Conservation (phyloP, 345 rosid genomes). For the Camelina laxa region DNA sequence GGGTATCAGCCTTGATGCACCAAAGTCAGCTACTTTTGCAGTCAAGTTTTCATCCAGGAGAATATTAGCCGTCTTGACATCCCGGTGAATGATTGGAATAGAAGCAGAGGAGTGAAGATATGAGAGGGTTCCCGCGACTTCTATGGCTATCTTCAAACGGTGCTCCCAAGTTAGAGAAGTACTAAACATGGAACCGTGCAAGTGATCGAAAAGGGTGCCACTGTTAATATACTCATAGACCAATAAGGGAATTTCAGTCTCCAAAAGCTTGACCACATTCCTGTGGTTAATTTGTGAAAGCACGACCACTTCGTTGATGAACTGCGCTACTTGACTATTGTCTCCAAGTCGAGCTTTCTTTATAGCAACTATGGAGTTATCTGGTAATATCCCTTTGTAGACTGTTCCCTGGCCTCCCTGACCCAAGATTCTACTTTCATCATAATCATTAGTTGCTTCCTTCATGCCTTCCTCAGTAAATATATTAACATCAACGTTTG, state of each 20-base stretch:
- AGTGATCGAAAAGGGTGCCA: slow-evolving; percentile 43
- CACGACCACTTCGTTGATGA: slow-evolving; percentile 49
- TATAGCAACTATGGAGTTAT: slow-evolving; percentile 39
- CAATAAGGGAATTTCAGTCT: slow-evolving; percentile 44
- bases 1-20: slow-evolving; percentile 54
- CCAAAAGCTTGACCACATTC: slow-evolving; percentile 50
- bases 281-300: slow-evolving; percentile 56
- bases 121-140: slow-evolving; percentile 48
- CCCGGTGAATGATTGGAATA: slow-evolving; percentile 51
- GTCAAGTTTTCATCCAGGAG: slow-evolving; percentile 48
- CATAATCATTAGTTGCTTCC: slow-evolving; percentile 40
- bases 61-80: slow-evolving; percentile 55
- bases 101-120: slow-evolving; percentile 56
- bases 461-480: slow-evolving; percentile 42
- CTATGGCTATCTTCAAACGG: slow-evolving; percentile 47
- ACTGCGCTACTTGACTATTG: slow-evolving; percentile 44
- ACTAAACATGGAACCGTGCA: slow-evolving; percentile 30
- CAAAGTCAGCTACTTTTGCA: slow-evolving; percentile 58
- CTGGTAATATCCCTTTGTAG: slow-evolving; percentile 43
- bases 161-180: slow-evolving; percentile 43
- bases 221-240: slow-evolving; percentile 42
- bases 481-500: slow-evolving; percentile 31
- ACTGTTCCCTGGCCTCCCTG: slow-evolving; percentile 50
- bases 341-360: slow-evolving; percentile 47
- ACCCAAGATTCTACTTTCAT: slow-evolving; percentile 34